Evolutionary conservation across 1,284 basidiomycete genomes (phyloP).

Genomic region (Ceratobasidium sp.): DNA sequence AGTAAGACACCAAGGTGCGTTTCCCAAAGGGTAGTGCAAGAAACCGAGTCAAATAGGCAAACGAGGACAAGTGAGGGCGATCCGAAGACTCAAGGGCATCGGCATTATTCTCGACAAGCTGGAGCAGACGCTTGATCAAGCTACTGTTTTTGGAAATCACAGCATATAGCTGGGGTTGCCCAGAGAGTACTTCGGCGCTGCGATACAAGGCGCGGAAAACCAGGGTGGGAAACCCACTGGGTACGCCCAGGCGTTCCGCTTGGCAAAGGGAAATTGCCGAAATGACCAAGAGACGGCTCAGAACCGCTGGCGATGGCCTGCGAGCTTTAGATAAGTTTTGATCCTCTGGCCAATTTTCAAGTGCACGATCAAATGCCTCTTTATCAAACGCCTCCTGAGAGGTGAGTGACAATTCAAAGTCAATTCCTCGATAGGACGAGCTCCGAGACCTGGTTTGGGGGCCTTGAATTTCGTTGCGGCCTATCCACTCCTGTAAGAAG

Average conservation of each 20-base stretch:
- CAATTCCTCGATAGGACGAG: conserved; percentile 21
- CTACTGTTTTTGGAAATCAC: not conserved
- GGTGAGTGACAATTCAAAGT: conserved; percentile 19
- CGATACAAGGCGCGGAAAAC: not conserved
- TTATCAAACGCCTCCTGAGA: not conserved
- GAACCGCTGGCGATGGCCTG: not conserved
- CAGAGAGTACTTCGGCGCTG: not conserved
- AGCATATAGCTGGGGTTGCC: not conserved
- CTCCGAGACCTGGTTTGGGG: conserved; percentile 9
- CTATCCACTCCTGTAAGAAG: conserved; percentile 19
- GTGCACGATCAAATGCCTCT: not conserved
- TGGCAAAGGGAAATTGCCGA: not conserved
- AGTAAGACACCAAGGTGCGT: conserved; percentile 9
- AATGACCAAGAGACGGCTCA: conserved; percentile 22
- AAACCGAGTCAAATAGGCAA: not conserved
- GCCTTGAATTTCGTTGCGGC: conserved; percentile 16
- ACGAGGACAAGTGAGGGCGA: not conserved
- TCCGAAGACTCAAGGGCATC: not conserved
- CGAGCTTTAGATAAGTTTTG: not conserved
- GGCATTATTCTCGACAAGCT: not conserved
- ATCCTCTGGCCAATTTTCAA: not conserved
- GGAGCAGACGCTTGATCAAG: not conserved
- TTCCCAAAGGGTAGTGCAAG: not conserved
- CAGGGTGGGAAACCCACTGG: not conserved
- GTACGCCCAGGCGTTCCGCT: not conserved